Base-by-base conservation (phyloP, 2,329 filamentous ascomycete genomes). In the Colletotrichum simmondsii region DNA sequence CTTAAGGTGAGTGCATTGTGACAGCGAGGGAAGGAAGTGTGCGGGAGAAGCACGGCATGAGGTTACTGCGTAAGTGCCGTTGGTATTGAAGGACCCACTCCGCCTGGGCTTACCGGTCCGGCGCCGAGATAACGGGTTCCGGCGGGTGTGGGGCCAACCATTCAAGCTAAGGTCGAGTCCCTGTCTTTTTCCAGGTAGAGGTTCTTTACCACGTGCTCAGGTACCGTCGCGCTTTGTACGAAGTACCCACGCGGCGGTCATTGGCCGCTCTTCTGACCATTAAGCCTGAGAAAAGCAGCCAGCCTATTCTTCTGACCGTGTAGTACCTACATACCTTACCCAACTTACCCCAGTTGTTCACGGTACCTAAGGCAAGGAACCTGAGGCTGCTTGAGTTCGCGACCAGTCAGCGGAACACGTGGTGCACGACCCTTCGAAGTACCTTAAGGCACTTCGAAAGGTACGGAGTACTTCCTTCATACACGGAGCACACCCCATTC, bases 321-420 rank as follows among this genome's bases (percentile, higher is more conserved):
- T 1, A 11, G 32, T 35, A 35, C 32, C 11, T 35, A 35, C 32
- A 11, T 35, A 35, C 32, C 3, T 35, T 35, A 35, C 11, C 32
- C 12, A 35, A 0, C 32, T 35, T 5, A 5, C 32, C 32, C 32
- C 32, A 35, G 32, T 35, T 12, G 32, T 5, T 35, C 32, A 35
- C 3, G 32, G 32, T 35, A 42, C 0, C 35, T 42, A 2, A 42
- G 35, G 14, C 14, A 42, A 42, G 35, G 35, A 1, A 42, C 35
- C 35, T 73, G 52, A 67, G 24, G 22, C 14, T 11, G 16, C 14
- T 63, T 67, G 68, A 67, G 60, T 26, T 30, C 69, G 22, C 65
- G 46, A 52, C 73, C 73, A 74, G 65, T 74, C 73, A 71, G 73
- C 26, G 63, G 52, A 49, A 63, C 65, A 74, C 73, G 73, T 74